Base-by-base conservation (phyloP, 352 stramenopile genomes). In the Pythium aphanidermatum region DNA sequence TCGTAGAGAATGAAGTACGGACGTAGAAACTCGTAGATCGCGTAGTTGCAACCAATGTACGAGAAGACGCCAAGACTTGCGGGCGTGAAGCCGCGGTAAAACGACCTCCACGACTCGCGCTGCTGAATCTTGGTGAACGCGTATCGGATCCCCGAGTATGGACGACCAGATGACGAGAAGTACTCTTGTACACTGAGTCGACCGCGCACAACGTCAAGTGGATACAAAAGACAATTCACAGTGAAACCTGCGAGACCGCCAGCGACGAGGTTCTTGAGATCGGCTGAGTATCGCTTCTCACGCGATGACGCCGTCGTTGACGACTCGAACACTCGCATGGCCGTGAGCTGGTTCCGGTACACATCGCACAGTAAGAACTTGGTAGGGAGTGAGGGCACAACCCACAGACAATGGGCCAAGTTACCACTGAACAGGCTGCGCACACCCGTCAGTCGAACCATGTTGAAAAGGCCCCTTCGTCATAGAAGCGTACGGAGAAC, bases 41-140 rank as follows among this genome's bases (percentile, higher is more conserved):
- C 65, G 54, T 87, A 83, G 55, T 90, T 92, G 51, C 77, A 81
- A 28, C 82, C 82, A 31, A 92, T 91, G 66, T 91, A 94, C 27
- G 66, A 68, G 47, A 86, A 88, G 8, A 86, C 72, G 5, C 82
- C 82, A 31, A 92, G 53, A 48, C 65, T 90, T 23, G 77, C 71
- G 7, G 76, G 65, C 2, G 49, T 58, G 58, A 91, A 92, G 17
- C 82, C 82, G 13, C 70, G 69, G 44, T 92, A 94, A 30, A 94
- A 83, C n/a, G 71, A 68, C 6, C 65, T 34, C 11, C 74, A 17
- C 4, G 74, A 70, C 33, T 86, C 77, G 23, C 69, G 43, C 9
- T 46, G 29, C 25, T 60, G 36, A 29, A 89, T 87, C 16, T 58
- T 70, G 16, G 56, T 65, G 36, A 83, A 66, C 9, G 74, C 82